These are phyloP conservation scores for Colletotrichum sp. DNA, from an alignment of 2,329 filamentous ascomycete genomes.

Conservation along the genomic window DNA sequence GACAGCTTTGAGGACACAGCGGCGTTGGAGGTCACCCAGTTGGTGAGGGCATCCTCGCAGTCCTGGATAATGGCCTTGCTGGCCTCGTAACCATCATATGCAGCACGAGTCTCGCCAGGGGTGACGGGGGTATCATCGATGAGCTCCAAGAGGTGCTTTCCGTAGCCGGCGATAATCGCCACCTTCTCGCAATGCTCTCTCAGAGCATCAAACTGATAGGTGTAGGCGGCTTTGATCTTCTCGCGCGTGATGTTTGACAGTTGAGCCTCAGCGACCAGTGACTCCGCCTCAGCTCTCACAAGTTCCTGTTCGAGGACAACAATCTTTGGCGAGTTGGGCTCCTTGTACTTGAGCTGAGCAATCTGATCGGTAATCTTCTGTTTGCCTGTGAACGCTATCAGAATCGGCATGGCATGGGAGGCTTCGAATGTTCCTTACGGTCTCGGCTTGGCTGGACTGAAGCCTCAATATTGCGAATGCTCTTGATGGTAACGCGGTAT, in stretches of 20 bases:
- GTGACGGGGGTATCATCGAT: constrained; percentile 97
- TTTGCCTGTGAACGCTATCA: constrained; percentile 68
- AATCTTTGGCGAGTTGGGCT: constrained; percentile 96
- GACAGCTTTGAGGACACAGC: constrained; percentile 88
- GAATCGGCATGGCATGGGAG: neutral
- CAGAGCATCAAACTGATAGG: constrained; percentile 97
- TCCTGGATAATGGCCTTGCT: constrained; percentile 99
- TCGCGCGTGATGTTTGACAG: constrained; percentile 99
- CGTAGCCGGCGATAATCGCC: constrained; percentile 95
- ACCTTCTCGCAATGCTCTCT: constrained; percentile 98
- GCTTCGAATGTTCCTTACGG: constrained; percentile 61
- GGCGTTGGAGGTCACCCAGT: constrained; percentile 93
- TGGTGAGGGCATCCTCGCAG: constrained; percentile 95
- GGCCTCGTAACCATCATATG: constrained; percentile 97
- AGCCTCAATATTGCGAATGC: constrained; percentile 97
- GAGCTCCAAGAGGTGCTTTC: constrained; percentile 96
- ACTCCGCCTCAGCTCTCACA: constrained; percentile 96
- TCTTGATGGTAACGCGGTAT: constrained; percentile 99
- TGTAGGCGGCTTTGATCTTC: constrained; percentile 98
- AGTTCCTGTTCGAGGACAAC: constrained; percentile 98
- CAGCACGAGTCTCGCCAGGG: constrained; percentile 91
- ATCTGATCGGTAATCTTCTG: constrained; percentile 99
- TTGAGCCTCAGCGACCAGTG: constrained; percentile 97
- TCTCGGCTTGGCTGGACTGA: constrained; percentile 98
- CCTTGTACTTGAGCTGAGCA: constrained; percentile 99